These are phyloP conservation scores for baker's yeast (Saccharomyces cerevisiae) DNA, from an alignment of 805 yeast genomes.

Conservation along the genomic window DNA sequence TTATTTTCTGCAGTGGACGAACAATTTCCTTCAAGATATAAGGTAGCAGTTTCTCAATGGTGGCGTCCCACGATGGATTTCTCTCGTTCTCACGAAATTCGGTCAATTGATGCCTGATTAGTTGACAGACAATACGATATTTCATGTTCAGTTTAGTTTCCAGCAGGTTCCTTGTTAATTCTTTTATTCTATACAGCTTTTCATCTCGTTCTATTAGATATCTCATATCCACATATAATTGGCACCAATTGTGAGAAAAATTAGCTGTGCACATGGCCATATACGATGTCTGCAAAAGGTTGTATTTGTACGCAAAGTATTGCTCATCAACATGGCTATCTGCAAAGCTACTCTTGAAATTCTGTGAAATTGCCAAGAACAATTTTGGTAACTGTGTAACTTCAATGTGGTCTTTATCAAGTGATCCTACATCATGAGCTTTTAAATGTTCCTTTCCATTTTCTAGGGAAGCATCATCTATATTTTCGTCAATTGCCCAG, in stretches of 20 bases:
- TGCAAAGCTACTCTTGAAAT: conserved; percentile 12
- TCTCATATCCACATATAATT: conserved; percentile 21
- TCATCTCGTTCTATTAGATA: conserved; percentile 5
- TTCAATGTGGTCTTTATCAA: not conserved
- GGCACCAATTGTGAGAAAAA: conserved; percentile 22
- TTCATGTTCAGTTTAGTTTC: conserved; percentile 13
- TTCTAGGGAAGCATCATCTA: not conserved
- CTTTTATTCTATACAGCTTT: conserved; percentile 14
- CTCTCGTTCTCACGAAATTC: conserved; percentile 18
- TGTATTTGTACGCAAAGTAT: conserved; percentile 19
- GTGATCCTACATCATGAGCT: not conserved
- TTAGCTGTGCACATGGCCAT: conserved; percentile 17
- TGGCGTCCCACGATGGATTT: conserved; percentile 17
- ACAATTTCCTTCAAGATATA: conserved; percentile 13
- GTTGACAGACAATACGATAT: conserved; percentile 9
- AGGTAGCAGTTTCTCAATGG: conserved; percentile 17
- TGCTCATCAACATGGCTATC: conserved; percentile 8
- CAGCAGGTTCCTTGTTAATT: conserved; percentile 16
- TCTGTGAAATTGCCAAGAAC: conserved; percentile 6
- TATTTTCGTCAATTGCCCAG: conserved; percentile 2
- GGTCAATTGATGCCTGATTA: conserved; percentile 13
- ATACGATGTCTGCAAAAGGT: conserved; percentile 23
- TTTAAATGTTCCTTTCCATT: not conserved
- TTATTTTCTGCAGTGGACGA: conserved; percentile 11
- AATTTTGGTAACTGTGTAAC: conserved; percentile 17